Base-by-base conservation (phyloP, 1,284 basidiomycete species). In the Crucibulum parvulum region DNA sequence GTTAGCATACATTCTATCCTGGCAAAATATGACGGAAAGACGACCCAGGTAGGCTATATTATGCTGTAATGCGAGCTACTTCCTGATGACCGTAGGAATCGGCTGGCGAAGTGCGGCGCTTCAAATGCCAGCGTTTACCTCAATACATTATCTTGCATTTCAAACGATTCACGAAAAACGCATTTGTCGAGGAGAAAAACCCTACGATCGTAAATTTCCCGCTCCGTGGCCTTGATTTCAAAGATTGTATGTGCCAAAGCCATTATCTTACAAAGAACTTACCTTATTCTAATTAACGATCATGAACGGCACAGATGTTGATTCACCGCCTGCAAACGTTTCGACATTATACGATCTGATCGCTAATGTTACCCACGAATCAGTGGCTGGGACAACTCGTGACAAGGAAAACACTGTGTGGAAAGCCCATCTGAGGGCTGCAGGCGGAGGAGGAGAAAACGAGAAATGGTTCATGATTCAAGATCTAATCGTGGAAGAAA, bases 131-230 rank as follows among this genome's bases (percentile, higher is more conserved):
- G 62, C 84, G 85, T 24, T 81, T 99, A 58, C 98, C 98, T 18
- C 94, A 86, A 46, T 99, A 96, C 73, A 89, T 99, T 66, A 93
- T 99, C 67, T 81, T 99, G 31, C 95, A 98, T 75, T 97, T 93
- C 82, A 99, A 97, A 72, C 89, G 98, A 37, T 99, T 99, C 78
- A 98, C 95, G n/a, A 98, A 95, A 75, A 99, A 99, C 76, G 87
- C 87, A 55, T 99, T 99, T 71, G 95, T 98, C 1, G 97, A 99
- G 76, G 97, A 99, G 77, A 97, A 98, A 76, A 99, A 99, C 72
- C 96, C 96, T 3, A 99, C 98, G 1, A 96, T 99, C 62, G 94
- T 99, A 68, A 99, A 98, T 72, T 99, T 98, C 72, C 96, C 96
- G 10, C 84, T 98, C 48, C 87, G 94, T 59, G 96, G 96, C 1